Evolutionary conservation across 768 basidiomycete species (phyloP).

Genomic region (Jaapia argillacea): DNA sequence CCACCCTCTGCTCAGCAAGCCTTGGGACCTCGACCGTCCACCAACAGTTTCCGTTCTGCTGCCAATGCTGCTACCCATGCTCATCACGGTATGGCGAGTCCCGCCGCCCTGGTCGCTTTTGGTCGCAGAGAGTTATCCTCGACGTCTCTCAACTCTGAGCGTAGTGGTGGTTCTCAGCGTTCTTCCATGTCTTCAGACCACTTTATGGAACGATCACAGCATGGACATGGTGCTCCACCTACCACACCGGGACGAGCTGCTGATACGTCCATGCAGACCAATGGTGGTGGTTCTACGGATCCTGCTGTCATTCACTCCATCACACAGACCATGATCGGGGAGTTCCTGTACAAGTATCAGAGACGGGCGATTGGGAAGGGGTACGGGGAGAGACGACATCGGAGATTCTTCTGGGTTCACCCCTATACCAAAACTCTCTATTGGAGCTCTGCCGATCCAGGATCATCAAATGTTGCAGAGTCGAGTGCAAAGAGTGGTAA

Average conservation of each 20-base stretch:
- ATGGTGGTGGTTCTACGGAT: constrained; percentile 54
- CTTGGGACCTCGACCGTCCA: constrained; percentile 66
- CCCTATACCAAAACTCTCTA: constrained; percentile 97
- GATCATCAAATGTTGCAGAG: constrained; percentile 78
- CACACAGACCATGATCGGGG: constrained; percentile 99
- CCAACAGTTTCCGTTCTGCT: constrained; percentile 75
- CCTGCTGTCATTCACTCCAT: constrained; percentile 90
- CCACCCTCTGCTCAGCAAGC: constrained; percentile 58
- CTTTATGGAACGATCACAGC: constrained; percentile 31
- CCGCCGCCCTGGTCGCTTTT: constrained; percentile 37
- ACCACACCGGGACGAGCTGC: constrained; percentile 31
- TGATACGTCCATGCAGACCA: constrained; percentile 6
- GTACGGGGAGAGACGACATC: constrained; percentile 82
- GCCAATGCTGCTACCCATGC: constrained; percentile 49
- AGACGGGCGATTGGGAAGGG: constrained; percentile 83
- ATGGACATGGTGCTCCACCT: constrained; percentile 16
- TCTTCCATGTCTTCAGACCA: constrained; percentile 80
- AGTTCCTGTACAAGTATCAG: constrained; percentile 97
- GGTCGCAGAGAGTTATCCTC: constrained; percentile 50
- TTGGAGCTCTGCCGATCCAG: constrained; percentile 94
- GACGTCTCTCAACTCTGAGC: constrained; percentile 62
- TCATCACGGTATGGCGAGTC: constrained; percentile 26
- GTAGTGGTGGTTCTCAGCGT: constrained; percentile 59
- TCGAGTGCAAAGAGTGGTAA: constrained; percentile 94
- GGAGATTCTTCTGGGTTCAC: constrained; percentile 99